Evolutionary conservation across 805 yeast species (phyloP), one percentile per base, ranked within the genome.

Genomic region (Yamadazyma sp.): DNA sequence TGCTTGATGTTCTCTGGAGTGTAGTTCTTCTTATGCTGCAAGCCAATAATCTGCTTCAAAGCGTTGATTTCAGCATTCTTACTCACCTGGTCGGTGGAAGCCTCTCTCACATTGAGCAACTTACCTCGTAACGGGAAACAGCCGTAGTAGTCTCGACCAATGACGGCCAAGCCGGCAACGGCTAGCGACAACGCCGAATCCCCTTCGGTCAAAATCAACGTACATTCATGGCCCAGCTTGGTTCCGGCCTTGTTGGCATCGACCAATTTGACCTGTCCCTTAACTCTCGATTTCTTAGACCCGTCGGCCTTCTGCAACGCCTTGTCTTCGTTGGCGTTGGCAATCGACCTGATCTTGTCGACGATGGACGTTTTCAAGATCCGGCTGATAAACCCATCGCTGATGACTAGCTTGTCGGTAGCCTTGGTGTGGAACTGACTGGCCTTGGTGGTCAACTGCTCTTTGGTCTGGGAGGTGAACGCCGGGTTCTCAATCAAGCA

Each of bases 181-280:
- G 99, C 99, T 44, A 87, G 71, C 2, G 95, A 77, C 68, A 78
- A 71, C 49, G 99, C 99, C 46, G 99, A 93, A 55, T 90, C 96
- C 55, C 99, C 99, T 67, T 93, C 99, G 2, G 99, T 93, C 41
- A 93, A 64, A 54, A 93, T 87, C 52, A 93, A 70, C 1, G 98
- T 91, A 70, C 98, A 90, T 60, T 87, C 85, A 52, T 82, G 73
- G 18, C 97, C 95, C 14, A 90, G 96, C 45, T 73, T 78, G 0
- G 98, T 91, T 44, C 99, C 99, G 0, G 99, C 99, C 56, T 76
- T 86, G 59, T 90, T 89, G 1, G 99, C 99, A 67, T 93, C 99
- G 49, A 85, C 95, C 37, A 93, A 74, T 59, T 91, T 91, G 4
- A 85, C 85, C 55, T 84, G 84, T 25, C 89, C 90, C 24, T 95